These are phyloP conservation scores for Plectosphaerella cucumerina DNA, from an alignment of 2,329 filamentous ascomycete genomes.

Conservation along the genomic window DNA sequence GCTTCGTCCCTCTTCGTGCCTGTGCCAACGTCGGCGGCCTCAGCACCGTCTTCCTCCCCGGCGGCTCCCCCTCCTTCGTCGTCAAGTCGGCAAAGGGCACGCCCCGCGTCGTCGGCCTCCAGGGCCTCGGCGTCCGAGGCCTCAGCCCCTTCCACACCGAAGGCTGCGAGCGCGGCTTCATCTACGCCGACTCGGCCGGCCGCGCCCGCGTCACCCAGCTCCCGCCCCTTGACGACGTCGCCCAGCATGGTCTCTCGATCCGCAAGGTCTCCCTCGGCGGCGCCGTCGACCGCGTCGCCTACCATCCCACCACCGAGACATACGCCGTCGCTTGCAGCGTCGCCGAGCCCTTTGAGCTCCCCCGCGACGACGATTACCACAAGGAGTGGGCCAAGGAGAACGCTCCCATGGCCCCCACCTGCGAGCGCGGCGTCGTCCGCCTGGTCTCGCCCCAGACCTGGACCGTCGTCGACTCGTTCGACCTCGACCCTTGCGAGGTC, in stretches of 20 bases:
- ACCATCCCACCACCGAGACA: slow-evolving; percentile 68
- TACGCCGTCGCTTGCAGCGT: slow-evolving; percentile 74
- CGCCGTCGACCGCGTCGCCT: slow-evolving; percentile 70
- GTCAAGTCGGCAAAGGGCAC: slow-evolving; percentile 74
- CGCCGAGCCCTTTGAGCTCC: slow-evolving; percentile 71
- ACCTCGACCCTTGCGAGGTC: slow-evolving; percentile 70
- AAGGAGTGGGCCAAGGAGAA: slow-evolving; percentile 76
- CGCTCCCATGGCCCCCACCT: slow-evolving; percentile 57
- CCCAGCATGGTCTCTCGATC: slow-evolving; percentile 72
- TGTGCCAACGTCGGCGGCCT: slow-evolving; percentile 70
- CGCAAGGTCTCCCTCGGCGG: slow-evolving; percentile 66
- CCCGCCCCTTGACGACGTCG: slow-evolving; percentile 60
- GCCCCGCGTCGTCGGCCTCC: slow-evolving; percentile 71
- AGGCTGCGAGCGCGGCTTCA: slow-evolving; percentile 76
- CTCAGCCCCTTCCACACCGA: slow-evolving; percentile 74
- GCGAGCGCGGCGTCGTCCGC: slow-evolving; percentile 69
- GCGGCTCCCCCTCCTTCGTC: slow-evolving; percentile 74
- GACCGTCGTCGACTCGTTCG: slow-evolving; percentile 71
- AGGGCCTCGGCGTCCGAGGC: slow-evolving; percentile 63
- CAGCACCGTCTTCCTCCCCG: slow-evolving; percentile 77
- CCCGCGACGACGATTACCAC: slow-evolving; percentile 81
- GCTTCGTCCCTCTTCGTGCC: slow-evolving; percentile 50
- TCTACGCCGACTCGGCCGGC: slow-evolving; percentile 72
- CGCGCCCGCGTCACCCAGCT: slow-evolving; percentile 70
- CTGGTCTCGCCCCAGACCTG: slow-evolving; percentile 75